Evolutionary conservation across 2,329 filamentous ascomycete species (phyloP).

Genomic region (Claviceps monticola): DNA sequence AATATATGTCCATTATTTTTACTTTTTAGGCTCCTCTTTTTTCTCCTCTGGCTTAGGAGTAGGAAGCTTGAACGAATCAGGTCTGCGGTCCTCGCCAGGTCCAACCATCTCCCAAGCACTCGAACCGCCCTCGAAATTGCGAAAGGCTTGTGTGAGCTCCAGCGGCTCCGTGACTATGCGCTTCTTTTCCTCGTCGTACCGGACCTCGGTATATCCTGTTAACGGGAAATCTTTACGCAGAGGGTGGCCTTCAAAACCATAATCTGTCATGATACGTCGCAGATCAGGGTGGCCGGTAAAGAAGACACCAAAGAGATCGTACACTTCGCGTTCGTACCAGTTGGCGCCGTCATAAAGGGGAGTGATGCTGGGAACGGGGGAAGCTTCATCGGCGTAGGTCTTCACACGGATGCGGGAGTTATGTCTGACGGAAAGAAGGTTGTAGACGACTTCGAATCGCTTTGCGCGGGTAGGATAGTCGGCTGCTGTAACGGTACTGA

Average conservation of each 20-base stretch:
- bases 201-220: constrained; percentile 94
- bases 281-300: constrained; percentile 92
- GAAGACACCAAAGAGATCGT: constrained; percentile 95
- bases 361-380: constrained; percentile 80
- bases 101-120: constrained; percentile 55
- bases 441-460: constrained; percentile 97
- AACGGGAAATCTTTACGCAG: constrained; percentile 95
- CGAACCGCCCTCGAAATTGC: constrained; percentile 89
- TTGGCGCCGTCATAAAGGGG: constrained; percentile 86
- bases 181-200: constrained; percentile 99
- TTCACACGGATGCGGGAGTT: constrained; percentile 96
- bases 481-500: constrained; percentile 84
- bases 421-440: constrained; percentile 87
- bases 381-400: constrained; percentile 95
- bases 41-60: constrained; percentile 91
- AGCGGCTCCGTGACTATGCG: constrained; percentile 94
- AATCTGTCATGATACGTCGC: constrained; percentile 97
- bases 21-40: constrained; percentile 87
- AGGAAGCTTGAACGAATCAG: constrained; percentile 83
- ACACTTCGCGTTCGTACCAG: constrained; percentile 97
- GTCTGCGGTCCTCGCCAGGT: constrained; percentile 61
- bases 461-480: constrained; percentile 93
- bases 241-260: constrained; percentile 96
- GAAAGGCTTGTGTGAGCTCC: constrained; percentile 94
- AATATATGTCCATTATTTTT: constrained; percentile 20